Percentiles rank a stretch among this genome's conserved stretches.
phyloP scores from a whole-genome alignment of 2,329 filamentous ascomycete species.

The Talaromyces atroroseus region DNA sequence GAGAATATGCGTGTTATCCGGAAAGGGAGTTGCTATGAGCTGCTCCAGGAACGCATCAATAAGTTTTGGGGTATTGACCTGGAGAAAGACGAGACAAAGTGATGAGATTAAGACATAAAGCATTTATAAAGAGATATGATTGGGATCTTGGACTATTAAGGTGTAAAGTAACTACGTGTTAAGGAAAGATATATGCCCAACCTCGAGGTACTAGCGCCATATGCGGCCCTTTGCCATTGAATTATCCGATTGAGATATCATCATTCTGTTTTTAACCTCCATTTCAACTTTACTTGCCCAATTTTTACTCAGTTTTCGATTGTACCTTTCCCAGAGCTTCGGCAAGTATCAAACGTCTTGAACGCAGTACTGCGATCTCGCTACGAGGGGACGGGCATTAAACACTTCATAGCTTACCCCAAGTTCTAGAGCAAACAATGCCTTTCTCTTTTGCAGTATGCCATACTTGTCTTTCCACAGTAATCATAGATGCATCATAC shows the following conservation, averaged over 20 bases:
- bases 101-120: neutral
- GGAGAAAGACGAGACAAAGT: neutral
- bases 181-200: neutral
- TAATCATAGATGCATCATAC: neutral
- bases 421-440: neutral
- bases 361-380: constrained; percentile 44
- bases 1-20: constrained; percentile 20
- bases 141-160: no score
- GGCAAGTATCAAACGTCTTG: constrained; percentile 44
- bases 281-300: neutral
- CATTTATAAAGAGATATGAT: neutral
- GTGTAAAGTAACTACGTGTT: no score
- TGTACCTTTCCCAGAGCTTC: constrained; percentile 20
- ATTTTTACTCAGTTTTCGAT: neutral
- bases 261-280: neutral
- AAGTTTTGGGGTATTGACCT: neutral
- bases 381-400: neutral
- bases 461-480: neutral
- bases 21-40: constrained; percentile 25
- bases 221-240: neutral
- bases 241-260: neutral
- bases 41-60: neutral
- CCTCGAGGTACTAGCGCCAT: neutral
- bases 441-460: neutral
- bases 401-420: neutral